Conservation (phyloP, 2,329 filamentous ascomycete genomes). For the Penicillium hordei region DNA sequence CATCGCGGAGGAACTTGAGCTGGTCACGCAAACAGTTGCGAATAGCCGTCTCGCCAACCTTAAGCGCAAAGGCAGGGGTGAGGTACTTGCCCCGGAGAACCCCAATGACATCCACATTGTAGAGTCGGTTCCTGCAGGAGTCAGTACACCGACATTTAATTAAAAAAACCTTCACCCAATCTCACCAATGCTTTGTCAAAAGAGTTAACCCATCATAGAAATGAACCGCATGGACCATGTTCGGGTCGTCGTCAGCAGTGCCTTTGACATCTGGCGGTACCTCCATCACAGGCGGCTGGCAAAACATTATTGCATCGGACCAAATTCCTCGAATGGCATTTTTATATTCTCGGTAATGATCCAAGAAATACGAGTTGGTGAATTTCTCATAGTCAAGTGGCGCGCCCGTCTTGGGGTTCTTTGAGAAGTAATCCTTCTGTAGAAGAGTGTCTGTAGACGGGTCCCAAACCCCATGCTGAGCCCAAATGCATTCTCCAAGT, state of each 20-base stretch:
- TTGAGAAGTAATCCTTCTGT: conserved; percentile 83
- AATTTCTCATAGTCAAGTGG: conserved; percentile 78
- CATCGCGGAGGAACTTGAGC: conserved; percentile 75
- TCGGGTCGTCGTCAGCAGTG: conserved; percentile 82
- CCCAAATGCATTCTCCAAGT: conserved; percentile 93
- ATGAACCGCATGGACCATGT: conserved; percentile 89
- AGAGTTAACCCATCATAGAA: conserved; percentile 97
- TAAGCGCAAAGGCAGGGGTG: conserved; percentile 86
- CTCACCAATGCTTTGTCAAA: conserved; percentile 90
- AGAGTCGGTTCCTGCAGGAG: conserved; percentile 69
- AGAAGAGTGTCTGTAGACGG: conserved; percentile 72
- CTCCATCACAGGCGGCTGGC: conserved; percentile 89
- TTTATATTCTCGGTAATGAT: conserved; percentile 74
- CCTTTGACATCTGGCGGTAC: conserved; percentile 85
- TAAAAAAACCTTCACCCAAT: conserved; percentile 4
- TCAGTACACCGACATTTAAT: conserved; percentile 10
- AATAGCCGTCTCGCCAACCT: conserved; percentile 89
- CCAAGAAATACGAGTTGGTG: conserved; percentile 88
- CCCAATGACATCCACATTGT: conserved; percentile 95
- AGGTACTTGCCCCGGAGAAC: conserved; percentile 85
- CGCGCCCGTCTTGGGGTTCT: conserved; percentile 71
- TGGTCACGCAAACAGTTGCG: conserved; percentile 91
- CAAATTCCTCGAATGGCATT: conserved; percentile 74
- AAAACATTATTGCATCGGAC: conserved; percentile 79
- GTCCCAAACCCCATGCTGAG: conserved; percentile 96